Evolutionary conservation across 768 basidiomycete species (phyloP).

Genomic region (Thelephora aurantiotincta): DNA sequence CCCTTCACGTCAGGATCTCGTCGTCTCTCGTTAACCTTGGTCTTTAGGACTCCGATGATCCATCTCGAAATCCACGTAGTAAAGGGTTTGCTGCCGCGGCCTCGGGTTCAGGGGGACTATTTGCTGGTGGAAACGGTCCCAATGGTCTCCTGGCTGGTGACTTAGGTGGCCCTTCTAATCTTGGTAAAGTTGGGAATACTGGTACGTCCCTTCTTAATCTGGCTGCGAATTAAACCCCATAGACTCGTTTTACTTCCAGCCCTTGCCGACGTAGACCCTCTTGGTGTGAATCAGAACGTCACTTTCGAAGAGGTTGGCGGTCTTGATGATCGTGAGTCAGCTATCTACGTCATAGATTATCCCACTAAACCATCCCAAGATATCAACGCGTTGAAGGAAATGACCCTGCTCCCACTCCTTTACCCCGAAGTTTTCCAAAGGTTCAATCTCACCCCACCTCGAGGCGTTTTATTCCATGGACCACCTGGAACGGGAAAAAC

Average conservation of each 20-base stretch:
- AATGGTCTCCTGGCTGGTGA: constrained; percentile 51
- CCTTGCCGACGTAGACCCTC: constrained; percentile 88
- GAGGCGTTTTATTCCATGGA: constrained; percentile 95
- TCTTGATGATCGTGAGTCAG: constrained; percentile 71
- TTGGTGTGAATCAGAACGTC: constrained; percentile 85
- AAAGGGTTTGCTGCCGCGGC: too few relatives aligned
- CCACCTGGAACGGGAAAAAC: constrained; percentile 99
- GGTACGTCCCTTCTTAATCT: constrained; percentile 24
- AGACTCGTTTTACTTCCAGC: constrained; percentile 25
- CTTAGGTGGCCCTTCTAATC: constrained; percentile 68
- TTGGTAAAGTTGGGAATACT: constrained; percentile 74
- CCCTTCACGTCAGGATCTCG: neutral
- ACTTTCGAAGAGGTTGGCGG: constrained; percentile 97
- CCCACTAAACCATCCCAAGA: constrained; percentile 29
- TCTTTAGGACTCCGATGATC: constrained; percentile 54
- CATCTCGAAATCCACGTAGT: constrained; percentile 40
- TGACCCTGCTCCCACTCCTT: constrained; percentile 89
- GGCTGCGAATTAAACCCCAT: constrained; percentile 10
- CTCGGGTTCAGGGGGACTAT: constrained; percentile 32
- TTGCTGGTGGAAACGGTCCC: constrained; percentile 35
- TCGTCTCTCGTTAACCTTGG: neutral
- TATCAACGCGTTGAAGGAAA: constrained; percentile 93
- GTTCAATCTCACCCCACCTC: constrained; percentile 87
- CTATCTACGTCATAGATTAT: neutral
- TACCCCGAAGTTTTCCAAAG: constrained; percentile 96